Base-by-base conservation (phyloP, 2,329 filamentous ascomycete species). In the Fusarium scirpi region DNA sequence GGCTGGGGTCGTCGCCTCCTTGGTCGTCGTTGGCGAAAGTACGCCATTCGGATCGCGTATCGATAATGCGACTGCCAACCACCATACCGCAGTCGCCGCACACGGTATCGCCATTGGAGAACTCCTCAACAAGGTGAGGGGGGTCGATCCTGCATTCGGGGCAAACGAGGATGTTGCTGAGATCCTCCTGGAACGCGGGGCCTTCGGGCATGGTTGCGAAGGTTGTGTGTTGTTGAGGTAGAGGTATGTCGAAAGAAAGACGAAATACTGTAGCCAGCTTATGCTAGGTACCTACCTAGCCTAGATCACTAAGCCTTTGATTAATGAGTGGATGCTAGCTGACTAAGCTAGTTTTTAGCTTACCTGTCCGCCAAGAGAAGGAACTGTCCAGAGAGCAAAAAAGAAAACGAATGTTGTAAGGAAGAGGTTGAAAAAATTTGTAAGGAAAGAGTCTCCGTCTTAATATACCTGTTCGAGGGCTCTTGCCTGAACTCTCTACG, bases 1-100 rank as follows among this genome's bases (percentile, higher is more conserved):
- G 96, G 63, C 94, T 98, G 7, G 97, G 96, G 74, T 99, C 96
- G 75, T 98, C 97, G 77, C 93, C 94, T 77, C 93, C 94, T 80
- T 97, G 94, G 79, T 99, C 97, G 78, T 99, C 96, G 79, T 98
- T 98, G 78, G 94, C 94, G 83, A 99, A 99, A 1, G 96, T 99
- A 79, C 96, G 93, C 96, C 96, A 99, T 83, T 99, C 96, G 49
- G 94, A 97, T 68, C 97, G 92, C 66, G 93, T 97, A 79, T 99
- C 97, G 77, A 99, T 94, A 79, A 96, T 94, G 72, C 94, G 92
- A 77, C 95, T 92, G 65, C 92, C 92, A 30, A 99, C 88, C 8
- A 99, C 96, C 34, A 98, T 86, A 40, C 96, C 96, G 77, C 96
- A 99, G 67, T 92, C 94, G 62, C 88, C 92, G 79, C 96, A 99